Evolutionary conservation across 768 basidiomycete species (phyloP).

Genomic region (Porpolomopsis calyptriformis): DNA sequence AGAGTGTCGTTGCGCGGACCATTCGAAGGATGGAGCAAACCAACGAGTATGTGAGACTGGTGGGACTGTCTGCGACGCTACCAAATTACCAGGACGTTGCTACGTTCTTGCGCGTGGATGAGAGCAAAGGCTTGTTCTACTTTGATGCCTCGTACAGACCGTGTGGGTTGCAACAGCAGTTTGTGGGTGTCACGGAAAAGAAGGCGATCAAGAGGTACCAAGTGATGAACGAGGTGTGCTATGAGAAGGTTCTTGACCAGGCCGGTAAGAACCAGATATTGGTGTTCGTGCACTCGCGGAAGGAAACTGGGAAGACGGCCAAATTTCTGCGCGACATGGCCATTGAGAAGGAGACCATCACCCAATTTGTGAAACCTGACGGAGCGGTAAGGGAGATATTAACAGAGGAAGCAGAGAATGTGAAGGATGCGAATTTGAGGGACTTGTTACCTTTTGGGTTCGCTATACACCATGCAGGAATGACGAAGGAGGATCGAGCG

Average conservation of each 20-base stretch:
- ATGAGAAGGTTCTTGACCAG: conserved; percentile 96
- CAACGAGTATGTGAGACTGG: conserved; percentile 81
- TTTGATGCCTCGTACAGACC: conserved; percentile 93
- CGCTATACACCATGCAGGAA: conserved; percentile 95
- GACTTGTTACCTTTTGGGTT: conserved; percentile 95
- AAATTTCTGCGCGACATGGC: conserved; percentile 91
- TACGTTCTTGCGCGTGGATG: conserved; percentile 90
- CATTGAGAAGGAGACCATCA: conserved; percentile 92
- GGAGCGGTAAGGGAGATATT: conserved; percentile 87
- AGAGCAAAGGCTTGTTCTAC: conserved; percentile 87
- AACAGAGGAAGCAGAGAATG: conserved; percentile 70
- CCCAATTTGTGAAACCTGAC: conserved; percentile 91
- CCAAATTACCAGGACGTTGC: conserved; percentile 98
- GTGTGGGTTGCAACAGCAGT: conserved; percentile 91
- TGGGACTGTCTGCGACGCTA: conserved; percentile 94
- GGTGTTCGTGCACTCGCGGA: conserved; percentile 96
- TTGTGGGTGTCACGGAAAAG: conserved; percentile 97
- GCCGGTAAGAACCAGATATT: conserved; percentile 80
- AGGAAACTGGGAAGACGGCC: conserved; percentile 97
- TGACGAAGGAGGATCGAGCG: conserved; percentile 83
- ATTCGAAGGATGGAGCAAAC: conserved; percentile 94
- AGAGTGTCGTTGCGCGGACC: conserved; percentile 81
- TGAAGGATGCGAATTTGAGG: conserved; percentile 71
- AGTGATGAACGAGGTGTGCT: conserved; percentile 97
- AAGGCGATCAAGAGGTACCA: conserved; percentile 98